Evolutionary conservation across 371 early-diverging fungal species (phyloP).

Genomic region (Syncephalastrum monosporum): DNA sequence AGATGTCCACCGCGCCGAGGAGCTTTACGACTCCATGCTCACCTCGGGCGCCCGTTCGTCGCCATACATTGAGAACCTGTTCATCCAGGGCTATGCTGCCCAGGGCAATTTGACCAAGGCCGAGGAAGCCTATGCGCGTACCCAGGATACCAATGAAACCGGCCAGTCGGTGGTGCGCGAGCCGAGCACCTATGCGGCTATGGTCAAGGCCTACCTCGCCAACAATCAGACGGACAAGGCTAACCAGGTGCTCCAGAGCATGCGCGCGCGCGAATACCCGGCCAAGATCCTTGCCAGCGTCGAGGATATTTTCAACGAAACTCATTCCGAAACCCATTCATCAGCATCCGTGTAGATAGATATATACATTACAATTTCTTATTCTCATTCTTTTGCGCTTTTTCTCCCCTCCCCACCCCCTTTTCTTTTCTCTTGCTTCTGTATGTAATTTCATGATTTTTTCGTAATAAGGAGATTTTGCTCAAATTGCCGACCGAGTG

Average conservation of each 20-base stretch:
- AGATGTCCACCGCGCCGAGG: slow-evolving; percentile 45
- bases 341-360: too few species aligned
- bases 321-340: neutral
- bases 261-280: slow-evolving; percentile 39
- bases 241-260: slow-evolving; percentile 24
- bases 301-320: slow-evolving; percentile 10
- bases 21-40: slow-evolving; percentile 45
- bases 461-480: too few species aligned
- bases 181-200: slow-evolving; percentile 63
- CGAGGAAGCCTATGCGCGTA: slow-evolving; percentile 41
- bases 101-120: slow-evolving; percentile 36
- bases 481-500: too few species aligned
- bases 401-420: neutral
- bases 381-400: neutral
- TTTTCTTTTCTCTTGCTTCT: neutral
- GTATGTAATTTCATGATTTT: neutral
- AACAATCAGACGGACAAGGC: slow-evolving; percentile 45
- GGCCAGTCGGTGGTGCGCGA: slow-evolving; percentile 30
- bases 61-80: slow-evolving; percentile 62
- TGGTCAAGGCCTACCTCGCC: slow-evolving; percentile 55
- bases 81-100: slow-evolving; percentile 54
- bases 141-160: slow-evolving; percentile 28
- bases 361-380: neutral
- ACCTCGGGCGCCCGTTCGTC: slow-evolving; percentile 37
- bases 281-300: slow-evolving; percentile 37